Evolutionary conservation across 768 basidiomycete species (phyloP).

Genomic region (Boletus tomentosulus): DNA sequence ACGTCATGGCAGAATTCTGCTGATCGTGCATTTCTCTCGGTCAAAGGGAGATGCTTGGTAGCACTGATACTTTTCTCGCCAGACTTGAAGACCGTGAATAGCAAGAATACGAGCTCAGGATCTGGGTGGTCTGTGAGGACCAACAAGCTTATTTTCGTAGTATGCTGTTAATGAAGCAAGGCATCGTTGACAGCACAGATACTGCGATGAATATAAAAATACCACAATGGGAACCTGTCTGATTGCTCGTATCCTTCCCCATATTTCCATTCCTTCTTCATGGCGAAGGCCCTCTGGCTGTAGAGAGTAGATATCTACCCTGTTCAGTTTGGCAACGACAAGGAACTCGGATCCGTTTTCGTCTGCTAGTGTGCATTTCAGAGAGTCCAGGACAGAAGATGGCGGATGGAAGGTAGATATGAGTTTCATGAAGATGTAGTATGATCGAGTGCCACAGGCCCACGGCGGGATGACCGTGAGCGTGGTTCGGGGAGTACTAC

Average conservation of each 20-base stretch:
- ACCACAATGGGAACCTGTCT: slow-evolving; percentile 55
- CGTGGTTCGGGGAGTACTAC: no score
- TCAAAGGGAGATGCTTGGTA: slow-evolving; percentile 48
- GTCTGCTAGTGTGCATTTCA: slow-evolving; percentile 61
- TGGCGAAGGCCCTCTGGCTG: slow-evolving; percentile 54
- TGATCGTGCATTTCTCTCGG: slow-evolving; percentile 52
- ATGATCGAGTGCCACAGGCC: no score
- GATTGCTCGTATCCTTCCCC: slow-evolving; percentile 61
- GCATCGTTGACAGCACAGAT: slow-evolving; percentile 4
- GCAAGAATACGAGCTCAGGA: slow-evolving; percentile 64
- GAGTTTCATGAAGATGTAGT: slow-evolving; percentile 36
- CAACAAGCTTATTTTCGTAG: slow-evolving; percentile 44
- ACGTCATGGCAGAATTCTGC: slow-evolving; percentile 73
- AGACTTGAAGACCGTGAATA: slow-evolving; percentile 39
- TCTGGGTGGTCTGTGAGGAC: slow-evolving; percentile 75
- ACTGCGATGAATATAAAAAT: slow-evolving; percentile 18
- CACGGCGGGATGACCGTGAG: no score
- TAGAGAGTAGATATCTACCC: slow-evolving; percentile 65
- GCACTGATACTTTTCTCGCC: slow-evolving; percentile 33
- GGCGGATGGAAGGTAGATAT: slow-evolving; percentile 75
- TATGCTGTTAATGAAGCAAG: slow-evolving; percentile 17
- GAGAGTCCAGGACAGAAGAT: slow-evolving; percentile 65
- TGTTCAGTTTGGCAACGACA: slow-evolving; percentile 62
- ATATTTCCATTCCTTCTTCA: slow-evolving; percentile 60
- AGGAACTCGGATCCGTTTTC: slow-evolving; percentile 54